Evolutionary conservation across 495 filamentous ascomycete genomes (phyloP).

Genomic region (Lophiostoma macrostomum): DNA sequence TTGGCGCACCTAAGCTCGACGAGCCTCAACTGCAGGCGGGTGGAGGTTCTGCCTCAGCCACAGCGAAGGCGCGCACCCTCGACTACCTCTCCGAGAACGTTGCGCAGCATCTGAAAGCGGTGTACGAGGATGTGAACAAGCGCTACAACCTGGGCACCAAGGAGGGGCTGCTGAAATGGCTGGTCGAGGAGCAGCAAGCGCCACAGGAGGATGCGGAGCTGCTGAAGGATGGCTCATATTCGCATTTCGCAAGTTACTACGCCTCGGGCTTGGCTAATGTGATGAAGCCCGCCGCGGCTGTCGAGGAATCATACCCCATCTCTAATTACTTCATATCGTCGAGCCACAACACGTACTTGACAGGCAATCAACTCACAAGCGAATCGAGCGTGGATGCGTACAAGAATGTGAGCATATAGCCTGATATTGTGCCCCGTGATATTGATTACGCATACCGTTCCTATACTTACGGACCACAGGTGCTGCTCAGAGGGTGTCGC

Average conservation of each 20-base stretch:
- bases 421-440: background rate
- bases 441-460: too few species aligned
- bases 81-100: constrained; percentile 19
- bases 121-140: constrained; percentile 28
- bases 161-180: constrained; percentile 25
- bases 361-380: constrained; percentile 86
- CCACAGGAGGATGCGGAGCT: constrained; percentile 6
- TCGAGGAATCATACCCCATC: constrained; percentile 55
- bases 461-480: constrained; percentile 42
- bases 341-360: constrained; percentile 94
- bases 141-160: constrained; percentile 15
- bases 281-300: constrained; percentile 8
- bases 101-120: constrained; percentile 14
- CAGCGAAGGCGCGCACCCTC: constrained; percentile 10
- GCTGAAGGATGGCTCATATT: constrained; percentile 25
- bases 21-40: constrained; percentile 31
- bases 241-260: constrained; percentile 19
- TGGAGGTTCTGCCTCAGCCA: constrained; percentile 21
- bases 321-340: constrained; percentile 88
- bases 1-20: constrained; percentile 28
- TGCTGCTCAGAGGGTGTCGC: constrained; percentile 75
- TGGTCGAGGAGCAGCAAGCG: constrained; percentile 22
- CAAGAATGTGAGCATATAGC: constrained; percentile 59
- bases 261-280: constrained; percentile 17
- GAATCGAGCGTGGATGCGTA: constrained; percentile 78